Evolutionary conservation across 2,329 filamentous ascomycete genomes (phyloP).

Genomic region (Alternaria ethzedia): DNA sequence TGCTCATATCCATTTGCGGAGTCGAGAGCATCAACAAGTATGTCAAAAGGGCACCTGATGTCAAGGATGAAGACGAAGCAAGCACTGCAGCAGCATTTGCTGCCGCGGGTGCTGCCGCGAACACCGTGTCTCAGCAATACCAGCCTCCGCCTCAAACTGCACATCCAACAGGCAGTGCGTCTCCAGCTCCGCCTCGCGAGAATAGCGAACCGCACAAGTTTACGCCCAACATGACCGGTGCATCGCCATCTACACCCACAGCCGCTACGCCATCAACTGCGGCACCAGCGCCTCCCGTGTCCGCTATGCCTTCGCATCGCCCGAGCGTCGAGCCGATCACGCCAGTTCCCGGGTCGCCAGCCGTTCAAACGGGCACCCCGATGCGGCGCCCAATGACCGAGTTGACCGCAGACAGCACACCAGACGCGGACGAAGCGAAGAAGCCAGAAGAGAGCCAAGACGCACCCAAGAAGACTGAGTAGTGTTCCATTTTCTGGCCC

Average conservation of each 20-base stretch:
- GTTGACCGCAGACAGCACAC: slow-evolving; percentile 15
- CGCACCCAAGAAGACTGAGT: slow-evolving; percentile 8
- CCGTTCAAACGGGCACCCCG: slow-evolving; percentile 34
- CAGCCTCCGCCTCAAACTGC: slow-evolving; percentile 2
- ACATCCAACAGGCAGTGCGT: neutral
- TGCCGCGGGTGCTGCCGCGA: slow-evolving; percentile 39
- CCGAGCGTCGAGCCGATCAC: slow-evolving; percentile 48
- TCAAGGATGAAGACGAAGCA: slow-evolving; percentile 26
- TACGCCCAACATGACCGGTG: slow-evolving; percentile 35
- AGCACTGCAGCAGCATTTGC: slow-evolving; percentile 44
- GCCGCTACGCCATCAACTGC: slow-evolving; percentile 5
- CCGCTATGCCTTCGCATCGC: slow-evolving; percentile 24
- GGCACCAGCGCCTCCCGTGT: slow-evolving; percentile 15
- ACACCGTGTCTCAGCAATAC: slow-evolving; percentile 13
- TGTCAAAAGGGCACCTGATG: slow-evolving; percentile 15
- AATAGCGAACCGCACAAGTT: slow-evolving; percentile 34
- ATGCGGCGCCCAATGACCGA: slow-evolving; percentile 26
- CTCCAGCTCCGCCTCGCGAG: slow-evolving; percentile 6
- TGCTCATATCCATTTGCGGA: slow-evolving; percentile 34
- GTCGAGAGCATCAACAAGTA: slow-evolving; percentile 28
- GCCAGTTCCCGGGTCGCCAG: slow-evolving; percentile 44
- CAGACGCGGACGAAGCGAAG: slow-evolving; percentile 14
- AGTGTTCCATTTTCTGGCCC: neutral
- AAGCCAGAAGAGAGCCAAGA: slow-evolving; percentile 7
- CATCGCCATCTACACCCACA: slow-evolving; percentile 12